Percentiles rank a stretch among this genome's conserved stretches.
phyloP scores from a whole-genome alignment of 352 stramenopile genomes.

The Phytopythium sindhum region DNA sequence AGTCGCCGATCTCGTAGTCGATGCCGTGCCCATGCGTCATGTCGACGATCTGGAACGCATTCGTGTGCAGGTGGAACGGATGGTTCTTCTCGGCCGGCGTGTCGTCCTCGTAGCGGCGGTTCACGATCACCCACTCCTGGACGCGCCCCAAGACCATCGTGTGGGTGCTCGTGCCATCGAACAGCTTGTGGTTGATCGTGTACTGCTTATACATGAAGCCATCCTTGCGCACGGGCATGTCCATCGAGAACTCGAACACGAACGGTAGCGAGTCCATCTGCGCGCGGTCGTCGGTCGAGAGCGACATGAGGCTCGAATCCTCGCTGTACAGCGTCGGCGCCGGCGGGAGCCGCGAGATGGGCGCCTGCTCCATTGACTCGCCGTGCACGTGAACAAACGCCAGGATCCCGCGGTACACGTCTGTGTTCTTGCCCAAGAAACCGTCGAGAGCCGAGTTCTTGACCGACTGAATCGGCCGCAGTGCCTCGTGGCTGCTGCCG shows the following conservation, averaged over 20 bases:
- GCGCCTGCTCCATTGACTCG: slow-evolving; percentile 21
- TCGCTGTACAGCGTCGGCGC: slow-evolving; percentile 38
- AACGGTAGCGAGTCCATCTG: slow-evolving; percentile 37
- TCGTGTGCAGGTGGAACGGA: slow-evolving; percentile 85
- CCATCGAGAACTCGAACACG: slow-evolving; percentile 59
- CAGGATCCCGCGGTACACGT: slow-evolving; percentile 56
- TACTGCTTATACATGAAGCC: slow-evolving; percentile 73
- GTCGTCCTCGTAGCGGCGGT: slow-evolving; percentile 41
- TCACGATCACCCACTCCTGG: slow-evolving; percentile 76
- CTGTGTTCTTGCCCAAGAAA: slow-evolving; percentile 53
- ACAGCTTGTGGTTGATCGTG: slow-evolving; percentile 65
- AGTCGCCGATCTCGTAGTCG: slow-evolving; percentile 78
- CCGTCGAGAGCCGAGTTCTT: slow-evolving; percentile 30
- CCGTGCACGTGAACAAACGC: slow-evolving; percentile 59
- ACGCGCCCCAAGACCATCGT: slow-evolving; percentile 53
- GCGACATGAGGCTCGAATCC: slow-evolving; percentile 31
- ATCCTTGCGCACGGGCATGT: slow-evolving; percentile 37
- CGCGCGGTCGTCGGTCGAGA: slow-evolving; percentile 25
- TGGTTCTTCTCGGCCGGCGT: slow-evolving; percentile 59
- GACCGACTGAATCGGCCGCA: slow-evolving; percentile 58
- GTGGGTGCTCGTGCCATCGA: slow-evolving; percentile 40
- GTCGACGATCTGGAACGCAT: slow-evolving; percentile 77
- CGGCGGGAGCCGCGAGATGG: slow-evolving; percentile 29
- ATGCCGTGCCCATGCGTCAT: slow-evolving; percentile 62
- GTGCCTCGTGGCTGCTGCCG: slow-evolving; percentile 14